Base-by-base conservation (phyloP, 208 protist species). In the Trypanosomatidae sp. region DNA sequence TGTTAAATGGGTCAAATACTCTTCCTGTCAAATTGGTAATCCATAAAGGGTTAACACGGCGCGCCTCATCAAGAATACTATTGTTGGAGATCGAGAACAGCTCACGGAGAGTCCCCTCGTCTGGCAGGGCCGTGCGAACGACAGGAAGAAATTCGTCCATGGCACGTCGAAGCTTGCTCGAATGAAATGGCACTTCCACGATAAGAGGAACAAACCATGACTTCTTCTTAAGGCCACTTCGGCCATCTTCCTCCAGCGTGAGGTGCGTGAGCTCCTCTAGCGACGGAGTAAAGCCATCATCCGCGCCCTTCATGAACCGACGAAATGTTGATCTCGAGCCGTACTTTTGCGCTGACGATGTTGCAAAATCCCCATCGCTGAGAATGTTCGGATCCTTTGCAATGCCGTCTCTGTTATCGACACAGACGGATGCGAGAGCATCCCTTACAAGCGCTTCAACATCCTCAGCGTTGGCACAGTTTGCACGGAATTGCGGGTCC, bases 191-290 rank as follows among this genome's bases (percentile, higher is more conserved):
- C 15, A 95, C 68, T 76, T 89, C 84, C 13, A 97, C 82, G 1
- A 73, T 39, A n/a, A 97, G 76, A 2, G 93, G 93, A 62, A 95
- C 81, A 76, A 91, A 97, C 91, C 93, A 97, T 28, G 91, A 93
- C 73, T 95, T 97, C 55, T 89, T 86, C 73, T 95, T 95, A 2
- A 97, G 74, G 8, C 93, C 93, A 74, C 91, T 95, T 15, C 93
- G 79, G 2, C 93, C 93, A 53, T 95, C 90, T 47, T 92, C 91
- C 73, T 93, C 83, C 46, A 95, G 66, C 0, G 91, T 95, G 12
- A 97, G 79, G 58, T 94, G 89, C 0, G 85, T 90, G 0, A 97
- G 80, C 58, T 95, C 78, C 4, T 92, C 84, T 10, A 92, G 75
- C 22, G 83, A 76, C 0, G 91, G 93, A 17, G 93, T 97, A 64